phyloP scores from a whole-genome alignment of 225 moss, liverwort and hornwort species.

The Ulota crispa region DNA sequence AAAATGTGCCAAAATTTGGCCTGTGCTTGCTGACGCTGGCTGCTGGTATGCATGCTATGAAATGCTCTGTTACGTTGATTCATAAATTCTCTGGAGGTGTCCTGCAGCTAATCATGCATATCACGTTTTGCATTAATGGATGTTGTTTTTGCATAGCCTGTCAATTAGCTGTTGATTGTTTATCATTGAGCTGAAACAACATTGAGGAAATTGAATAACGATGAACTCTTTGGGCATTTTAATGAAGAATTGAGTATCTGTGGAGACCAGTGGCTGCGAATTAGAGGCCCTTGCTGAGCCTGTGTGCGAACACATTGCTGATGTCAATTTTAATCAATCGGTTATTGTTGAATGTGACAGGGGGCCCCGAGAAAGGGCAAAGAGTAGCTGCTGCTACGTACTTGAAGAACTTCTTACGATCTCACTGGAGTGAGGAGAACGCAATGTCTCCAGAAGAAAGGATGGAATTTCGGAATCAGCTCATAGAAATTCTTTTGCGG shows the following conservation, averaged over 20 bases:
- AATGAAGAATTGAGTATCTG: neutral
- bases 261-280: neutral
- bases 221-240: neutral
- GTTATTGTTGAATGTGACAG: conserved; percentile 29
- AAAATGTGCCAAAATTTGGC: conserved; percentile 72
- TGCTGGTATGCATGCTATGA: conserved; percentile 47
- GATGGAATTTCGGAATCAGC: conserved; percentile 82
- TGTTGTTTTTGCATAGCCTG: neutral
- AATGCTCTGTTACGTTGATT: neutral
- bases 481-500: conserved; percentile 77
- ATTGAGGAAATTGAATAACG: neutral
- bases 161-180: neutral
- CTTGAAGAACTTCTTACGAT: conserved; percentile 82
- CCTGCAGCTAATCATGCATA: neutral
- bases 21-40: conserved; percentile 71
- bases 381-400: conserved; percentile 86
- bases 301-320: neutral
- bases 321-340: neutral
- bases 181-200: neutral
- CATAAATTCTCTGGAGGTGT: neutral
- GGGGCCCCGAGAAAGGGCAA: conserved; percentile 76
- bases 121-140: neutral
- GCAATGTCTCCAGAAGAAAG: conserved; percentile 62
- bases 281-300: neutral
- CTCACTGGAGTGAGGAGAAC: conserved; percentile 71